Conservation (phyloP, 768 basidiomycete species). For the Leccinellum luteum region DNA sequence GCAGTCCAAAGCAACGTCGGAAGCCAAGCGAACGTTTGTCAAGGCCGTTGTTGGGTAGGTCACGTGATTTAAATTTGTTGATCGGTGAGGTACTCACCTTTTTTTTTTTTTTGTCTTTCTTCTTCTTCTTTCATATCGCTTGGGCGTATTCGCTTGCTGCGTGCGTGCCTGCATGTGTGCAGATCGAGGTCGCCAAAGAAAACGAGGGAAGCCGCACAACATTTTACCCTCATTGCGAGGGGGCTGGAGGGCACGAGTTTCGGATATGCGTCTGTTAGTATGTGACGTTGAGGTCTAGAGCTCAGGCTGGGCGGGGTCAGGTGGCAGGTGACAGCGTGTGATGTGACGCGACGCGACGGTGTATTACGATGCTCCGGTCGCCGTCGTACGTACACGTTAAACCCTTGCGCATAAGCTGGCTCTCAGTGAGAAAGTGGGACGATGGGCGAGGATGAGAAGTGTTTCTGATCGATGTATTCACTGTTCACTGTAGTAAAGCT, state of each 20-base stretch:
- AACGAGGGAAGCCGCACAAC: constrained; percentile 81
- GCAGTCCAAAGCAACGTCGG: constrained; percentile 65
- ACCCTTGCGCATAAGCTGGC: no score
- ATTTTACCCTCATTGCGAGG: constrained; percentile 81
- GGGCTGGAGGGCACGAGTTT: constrained; percentile 85
- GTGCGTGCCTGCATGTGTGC: not conserved
- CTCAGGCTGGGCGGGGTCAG: not conserved
- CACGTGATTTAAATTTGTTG: not conserved
- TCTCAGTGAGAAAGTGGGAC: no score
- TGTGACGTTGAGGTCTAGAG: constrained; percentile 23
- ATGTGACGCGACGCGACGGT: no score
- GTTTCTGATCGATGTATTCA: not conserved
- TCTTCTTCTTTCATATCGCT: no score
- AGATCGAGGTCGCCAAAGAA: constrained; percentile 72
- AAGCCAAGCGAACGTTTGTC: constrained; percentile 77
- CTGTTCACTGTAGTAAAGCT: not conserved
- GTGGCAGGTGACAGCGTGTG: not conserved
- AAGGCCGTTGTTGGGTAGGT: constrained; percentile 66
- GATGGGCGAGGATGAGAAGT: not conserved
- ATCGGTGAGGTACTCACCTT: not conserved
- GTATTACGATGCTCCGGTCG: no score
- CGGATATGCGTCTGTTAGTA: constrained; percentile 70
- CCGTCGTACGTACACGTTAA: no score
- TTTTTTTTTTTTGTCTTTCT: not conserved
- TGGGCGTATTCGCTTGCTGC: no score